Conservation (phyloP, 2,329 filamentous ascomycete species). For the Pseudogymnoascus sp. region DNA sequence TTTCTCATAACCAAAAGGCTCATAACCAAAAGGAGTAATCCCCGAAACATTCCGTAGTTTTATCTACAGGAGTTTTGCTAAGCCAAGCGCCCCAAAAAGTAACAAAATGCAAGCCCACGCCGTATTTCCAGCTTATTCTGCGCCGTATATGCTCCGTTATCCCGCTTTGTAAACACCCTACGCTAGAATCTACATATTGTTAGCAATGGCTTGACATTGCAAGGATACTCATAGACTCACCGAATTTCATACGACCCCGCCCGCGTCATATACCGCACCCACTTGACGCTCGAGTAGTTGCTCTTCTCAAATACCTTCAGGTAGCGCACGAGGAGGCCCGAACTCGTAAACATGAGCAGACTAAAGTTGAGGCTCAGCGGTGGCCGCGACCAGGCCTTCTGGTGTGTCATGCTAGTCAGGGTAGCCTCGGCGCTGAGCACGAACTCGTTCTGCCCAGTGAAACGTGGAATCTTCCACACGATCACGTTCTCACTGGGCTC, state of each 20-base stretch:
- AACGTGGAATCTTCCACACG: slow-evolving; percentile 98
- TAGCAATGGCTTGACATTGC: not conserved
- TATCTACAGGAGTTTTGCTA: slow-evolving; percentile 3
- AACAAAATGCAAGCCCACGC: slow-evolving; percentile 1
- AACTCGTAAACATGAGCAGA: slow-evolving; percentile 96
- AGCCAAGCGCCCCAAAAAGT: not conserved
- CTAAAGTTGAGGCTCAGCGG: slow-evolving; percentile 89
- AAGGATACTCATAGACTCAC: slow-evolving; percentile 33
- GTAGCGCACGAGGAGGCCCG: slow-evolving; percentile 83
- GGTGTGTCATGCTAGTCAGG: slow-evolving; percentile 93
- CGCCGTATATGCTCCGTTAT: slow-evolving; percentile 3
- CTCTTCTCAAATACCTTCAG: slow-evolving; percentile 99
- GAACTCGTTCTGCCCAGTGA: slow-evolving; percentile 94
- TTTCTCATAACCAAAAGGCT: not conserved
- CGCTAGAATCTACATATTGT: not conserved
- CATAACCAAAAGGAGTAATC: not conserved
- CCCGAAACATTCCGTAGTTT: not conserved
- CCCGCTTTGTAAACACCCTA: slow-evolving; percentile 6
- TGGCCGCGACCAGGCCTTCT: slow-evolving; percentile 92
- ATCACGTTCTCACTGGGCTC: slow-evolving; percentile 97
- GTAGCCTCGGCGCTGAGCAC: slow-evolving; percentile 90
- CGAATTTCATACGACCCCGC: slow-evolving; percentile 96
- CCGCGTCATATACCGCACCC: slow-evolving; percentile 98
- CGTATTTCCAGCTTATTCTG: not conserved
- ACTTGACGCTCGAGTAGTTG: slow-evolving; percentile 98